Evolutionary conservation across 2,329 filamentous ascomycete genomes (phyloP), one percentile per base, ranked within the genome.

Genomic region (Aspergillus persii): DNA sequence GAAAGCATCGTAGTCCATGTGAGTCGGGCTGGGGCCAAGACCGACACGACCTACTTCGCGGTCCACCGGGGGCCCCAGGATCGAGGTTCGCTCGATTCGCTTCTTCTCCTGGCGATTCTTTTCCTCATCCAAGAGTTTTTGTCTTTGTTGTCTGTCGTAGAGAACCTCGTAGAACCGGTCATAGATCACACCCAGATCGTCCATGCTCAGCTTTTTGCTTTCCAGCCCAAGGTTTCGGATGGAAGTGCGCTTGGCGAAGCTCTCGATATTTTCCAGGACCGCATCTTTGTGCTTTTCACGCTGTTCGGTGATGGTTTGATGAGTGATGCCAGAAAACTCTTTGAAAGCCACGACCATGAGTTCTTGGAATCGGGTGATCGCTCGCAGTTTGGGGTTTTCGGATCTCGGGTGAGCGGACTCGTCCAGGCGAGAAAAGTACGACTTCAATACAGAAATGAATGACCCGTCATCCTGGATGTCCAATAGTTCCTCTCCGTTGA

Each of bases 301-400:
- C 71, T 96, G 84, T 65, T 98, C 95, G 0, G 89, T 90, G 61
- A 99, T 93, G 53, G 89, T 96, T 71, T 87, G 89, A 72, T 99
- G 94, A 0, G 95, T 99, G 66, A 99, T 96, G 46, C 89, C 91
- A 0, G 94, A 90, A 71, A 99, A 99, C 71, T 99, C 95, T 68
- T 97, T 98, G 79, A 99, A 99, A 0, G 95, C 95, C 23, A 98
- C 95, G 3, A 99, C 95, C 93, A 99, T 98, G 58, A 99, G 85
- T 75, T 98, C 95, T 70, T 99, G 95, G 73, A 99, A 99, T 50
- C 91, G 86, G 5, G 96, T 99, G 56, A 99, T 95, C 0, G 93
- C 92, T 55, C 94, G 86, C 54, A 98, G 81, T 77, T 98, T 99
- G 3, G 93, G 88, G 63, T 98, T 99, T 72, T 97, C 93, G 0